Conservation (phyloP, 78 protist species). For the Tieghemostelium lacteum region DNA sequence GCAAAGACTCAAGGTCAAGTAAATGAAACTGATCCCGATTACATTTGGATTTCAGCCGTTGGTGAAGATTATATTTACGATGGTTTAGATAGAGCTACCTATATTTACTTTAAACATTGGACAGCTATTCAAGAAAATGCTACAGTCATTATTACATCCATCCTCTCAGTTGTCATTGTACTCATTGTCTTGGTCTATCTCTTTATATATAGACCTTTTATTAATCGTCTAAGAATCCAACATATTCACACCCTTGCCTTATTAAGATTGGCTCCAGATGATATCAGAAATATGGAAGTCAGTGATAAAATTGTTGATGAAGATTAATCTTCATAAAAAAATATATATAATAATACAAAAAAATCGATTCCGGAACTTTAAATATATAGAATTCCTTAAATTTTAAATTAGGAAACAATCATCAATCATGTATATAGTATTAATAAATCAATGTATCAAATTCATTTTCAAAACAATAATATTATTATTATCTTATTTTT, state of each 20-base stretch:
- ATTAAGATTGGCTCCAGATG: constrained; percentile 44
- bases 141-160: background rate
- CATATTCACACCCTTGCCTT: constrained; percentile 60
- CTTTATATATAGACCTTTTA: constrained; percentile 36
- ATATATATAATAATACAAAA: too few species aligned
- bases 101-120: constrained; percentile 17
- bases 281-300: constrained; percentile 40
- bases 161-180: background rate
- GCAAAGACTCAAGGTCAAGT: background rate
- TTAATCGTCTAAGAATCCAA: constrained; percentile 41
- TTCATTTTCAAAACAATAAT: too few species aligned
- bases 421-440: too few species aligned
- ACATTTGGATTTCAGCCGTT: constrained; percentile 10
- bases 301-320: constrained; percentile 46
- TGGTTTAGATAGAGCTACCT: constrained; percentile 41
- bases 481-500: too few species aligned
- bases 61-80: constrained; percentile 3
- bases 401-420: too few species aligned
- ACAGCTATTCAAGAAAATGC: constrained; percentile 4
- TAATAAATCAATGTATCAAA: too few species aligned
- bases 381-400: too few species aligned
- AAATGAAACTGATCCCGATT: background rate
- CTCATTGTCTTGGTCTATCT: background rate
- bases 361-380: too few species aligned
- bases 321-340: too few species aligned